A percentile compares a stretch with the other conserved stretches of the same genome.
Conservation (phyloP, 495 filamentous ascomycete species). For the Filosporella fistucella region DNA sequence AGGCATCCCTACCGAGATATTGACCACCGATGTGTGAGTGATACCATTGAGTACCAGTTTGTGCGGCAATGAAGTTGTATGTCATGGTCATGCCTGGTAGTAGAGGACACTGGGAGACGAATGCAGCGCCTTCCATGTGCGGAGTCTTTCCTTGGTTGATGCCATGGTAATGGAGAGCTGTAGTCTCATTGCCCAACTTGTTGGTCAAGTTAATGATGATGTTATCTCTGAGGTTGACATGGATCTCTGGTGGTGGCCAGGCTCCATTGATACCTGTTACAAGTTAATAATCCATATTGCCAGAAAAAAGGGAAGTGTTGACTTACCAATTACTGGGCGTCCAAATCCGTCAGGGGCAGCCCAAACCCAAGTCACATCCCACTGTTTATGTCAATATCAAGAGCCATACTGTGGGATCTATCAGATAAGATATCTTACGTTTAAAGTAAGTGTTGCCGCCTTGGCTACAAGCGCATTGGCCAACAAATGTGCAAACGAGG, state of each 20-base stretch:
- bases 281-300: too few relatives aligned
- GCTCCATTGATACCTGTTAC: constrained; percentile 69
- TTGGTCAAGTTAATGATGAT: constrained; percentile 68
- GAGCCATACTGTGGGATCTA: too few relatives aligned
- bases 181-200: constrained; percentile 63
- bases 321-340: not conserved
- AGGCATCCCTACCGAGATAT: constrained; percentile 8
- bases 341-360: not conserved
- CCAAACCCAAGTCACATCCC: too few relatives aligned
- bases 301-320: too few relatives aligned
- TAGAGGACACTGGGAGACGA: constrained; percentile 66
- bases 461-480: too few relatives aligned
- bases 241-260: constrained; percentile 68
- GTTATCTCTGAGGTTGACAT: constrained; percentile 65
- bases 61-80: constrained; percentile 2
- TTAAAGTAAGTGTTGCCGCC: too few relatives aligned
- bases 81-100: constrained; percentile 26
- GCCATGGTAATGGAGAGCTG: constrained; percentile 76
- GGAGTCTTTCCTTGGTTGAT: constrained; percentile 66
- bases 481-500: too few relatives aligned
- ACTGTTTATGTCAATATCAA: too few relatives aligned
- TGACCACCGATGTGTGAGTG: constrained; percentile 16
- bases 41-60: constrained; percentile 18
- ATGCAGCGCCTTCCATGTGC: constrained; percentile 70
- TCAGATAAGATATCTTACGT: too few relatives aligned